Evolutionary conservation across 2,329 filamentous ascomycete genomes (phyloP).

Genomic region (Colletotrichum filicis): DNA sequence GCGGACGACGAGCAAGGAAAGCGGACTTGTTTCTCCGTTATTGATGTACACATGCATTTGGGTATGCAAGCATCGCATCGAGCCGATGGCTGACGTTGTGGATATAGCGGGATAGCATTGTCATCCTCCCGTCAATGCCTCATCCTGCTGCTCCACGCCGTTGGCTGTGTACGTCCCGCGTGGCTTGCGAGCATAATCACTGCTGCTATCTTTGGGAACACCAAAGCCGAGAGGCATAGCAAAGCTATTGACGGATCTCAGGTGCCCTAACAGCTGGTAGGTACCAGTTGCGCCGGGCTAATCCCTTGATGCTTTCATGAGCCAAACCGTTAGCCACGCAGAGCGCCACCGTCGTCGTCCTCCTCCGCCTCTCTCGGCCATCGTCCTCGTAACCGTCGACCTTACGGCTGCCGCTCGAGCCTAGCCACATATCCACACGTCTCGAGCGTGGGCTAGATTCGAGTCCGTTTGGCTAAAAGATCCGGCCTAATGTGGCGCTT

Average conservation of each 20-base stretch:
- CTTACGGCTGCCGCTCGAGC: neutral
- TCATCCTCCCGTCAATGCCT: neutral
- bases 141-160: neutral
- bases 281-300: neutral
- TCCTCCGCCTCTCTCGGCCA: neutral
- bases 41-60: neutral
- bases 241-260: neutral
- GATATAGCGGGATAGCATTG: neutral
- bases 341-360: neutral
- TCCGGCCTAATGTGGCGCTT: neutral
- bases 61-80: neutral
- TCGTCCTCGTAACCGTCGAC: neutral
- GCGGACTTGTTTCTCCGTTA: neutral
- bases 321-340: conserved; percentile 12
- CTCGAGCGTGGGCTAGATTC: neutral
- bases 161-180: neutral
- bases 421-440: neutral
- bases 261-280: neutral
- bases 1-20: neutral
- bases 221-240: neutral
- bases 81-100: neutral
- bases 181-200: neutral
- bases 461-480: neutral
- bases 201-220: conserved; percentile 10
- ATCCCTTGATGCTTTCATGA: neutral